Base-by-base conservation (phyloP, 2,329 filamentous ascomycete species). In the Metarhizium robertsii region DNA sequence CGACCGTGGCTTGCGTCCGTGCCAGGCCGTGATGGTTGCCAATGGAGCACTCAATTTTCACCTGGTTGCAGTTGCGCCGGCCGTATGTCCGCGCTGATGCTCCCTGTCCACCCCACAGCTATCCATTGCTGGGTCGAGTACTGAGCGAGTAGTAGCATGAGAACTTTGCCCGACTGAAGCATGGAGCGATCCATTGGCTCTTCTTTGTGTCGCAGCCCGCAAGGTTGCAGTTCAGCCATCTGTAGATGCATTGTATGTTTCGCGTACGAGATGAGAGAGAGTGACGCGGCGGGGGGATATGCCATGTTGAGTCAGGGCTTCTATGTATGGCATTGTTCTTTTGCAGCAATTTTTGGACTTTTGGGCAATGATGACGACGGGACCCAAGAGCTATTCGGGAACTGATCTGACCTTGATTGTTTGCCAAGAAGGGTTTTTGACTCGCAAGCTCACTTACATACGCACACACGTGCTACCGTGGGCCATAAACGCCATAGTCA, bases 161-260 rank as follows among this genome's bases (percentile, higher is more conserved):
- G 20, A 25, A 47, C 25, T 30, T 45, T 20, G 40, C 51, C 20
- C 18, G n/a, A 29, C 25, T 53, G 40, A 53, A 7, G 38, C 25
- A 30, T 46, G 25, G 20, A 20, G 18, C 7, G 30, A 46, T 34
- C 42, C 43, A 34, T 53, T 53, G 51, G 51, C 16, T 32, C n/a
- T 53, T 14, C 6, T n/a, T 46, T 53, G 51, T 47, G 51, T 53
- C 42, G 18, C 42, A 43, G 32, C 18, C 51, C 51, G 47, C 51
- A 45, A 34, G 25, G 42, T 53, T 53, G 51, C 42, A 46, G 42
- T 43, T 36, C 25, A 30, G 6, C 18, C 16, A 20, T 20, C n/a
- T 45, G 42, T 45, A 45, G 42, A 16, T 6, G 8, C 45, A 6
- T 48, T 30, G 45, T 48, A 53, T 53, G 51, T 43, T 47, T 42